Evolutionary conservation across 2,329 filamentous ascomycete species (phyloP), one percentile per base, ranked within the genome.

Genomic region (Aspergillus candidus): DNA sequence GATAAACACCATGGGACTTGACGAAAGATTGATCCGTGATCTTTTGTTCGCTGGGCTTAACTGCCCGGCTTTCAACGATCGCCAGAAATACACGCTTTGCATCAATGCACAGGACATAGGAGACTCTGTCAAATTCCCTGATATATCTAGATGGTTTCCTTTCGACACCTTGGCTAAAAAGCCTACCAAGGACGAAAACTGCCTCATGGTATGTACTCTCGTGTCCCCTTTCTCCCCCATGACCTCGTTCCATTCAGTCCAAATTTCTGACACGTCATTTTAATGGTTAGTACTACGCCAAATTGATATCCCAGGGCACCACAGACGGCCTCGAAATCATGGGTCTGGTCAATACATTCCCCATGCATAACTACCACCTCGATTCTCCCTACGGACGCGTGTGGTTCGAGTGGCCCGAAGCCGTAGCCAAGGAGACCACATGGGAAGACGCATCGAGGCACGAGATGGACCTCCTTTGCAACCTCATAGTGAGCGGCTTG

Each of bases 51-150:
- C 68, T 5, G 69, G 68, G 8, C 49, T 72, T 4, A 61, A 60
- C 7, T 72, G 69, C 38, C 67, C 69, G 30, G 64, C 57, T 2
- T 73, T 73, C 51, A 69, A 65, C 33, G 68, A 71, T 17, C 66
- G 68, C 32, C 68, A 71, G 59, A 70, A 69, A 38, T 66, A 58
- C 40, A 58, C 58, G 2, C 50, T 69, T 3, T 56, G 57, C 32
- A 41, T 54, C 13, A 58, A 60, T 38, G 59, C 62, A 3, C 54
- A 58, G 13, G 50, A 59, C 22, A 30, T 46, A 2, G 35, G 38
- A 6, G 52, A 57, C 11, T 51, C 52, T 5, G 36, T 53, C 35
- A 51, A 50, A 12, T 51, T 61, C 18, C 53, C 57, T 5, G 55
- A 56, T 6, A 52, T 57, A 4, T 49, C 56, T 8, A 58, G 59